Conservation (phyloP, 306 rosid species). For the Purshia tridentata region DNA sequence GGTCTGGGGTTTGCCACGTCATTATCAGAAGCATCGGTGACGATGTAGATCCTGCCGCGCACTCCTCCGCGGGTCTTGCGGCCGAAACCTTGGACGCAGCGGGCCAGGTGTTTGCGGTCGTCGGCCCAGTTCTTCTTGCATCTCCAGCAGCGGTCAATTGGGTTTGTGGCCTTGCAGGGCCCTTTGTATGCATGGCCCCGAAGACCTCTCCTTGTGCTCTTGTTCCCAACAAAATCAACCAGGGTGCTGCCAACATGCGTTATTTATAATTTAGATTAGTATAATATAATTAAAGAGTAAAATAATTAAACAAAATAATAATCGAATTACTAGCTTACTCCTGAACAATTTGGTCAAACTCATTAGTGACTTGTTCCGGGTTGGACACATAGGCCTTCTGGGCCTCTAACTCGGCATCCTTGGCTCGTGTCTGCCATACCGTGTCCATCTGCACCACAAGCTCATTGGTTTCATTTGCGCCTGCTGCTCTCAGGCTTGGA, state of each 20-base stretch:
- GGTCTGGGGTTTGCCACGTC: conserved; percentile 43
- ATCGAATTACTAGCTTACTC: conserved; percentile 28
- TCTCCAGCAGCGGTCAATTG: conserved; percentile 90
- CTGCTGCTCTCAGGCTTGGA: conserved; percentile 48
- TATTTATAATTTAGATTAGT: too few relatives aligned
- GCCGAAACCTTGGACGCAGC: conserved; percentile 71
- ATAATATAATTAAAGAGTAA: not conserved
- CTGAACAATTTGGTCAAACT: conserved; percentile 41
- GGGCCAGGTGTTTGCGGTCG: conserved; percentile 48
- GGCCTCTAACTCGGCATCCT: conserved; percentile 39
- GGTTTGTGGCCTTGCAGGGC: conserved; percentile 62
- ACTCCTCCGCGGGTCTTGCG: conserved; percentile 58
- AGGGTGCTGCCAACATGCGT: too few relatives aligned
- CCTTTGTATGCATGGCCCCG: not conserved
- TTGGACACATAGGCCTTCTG: conserved; percentile 45
- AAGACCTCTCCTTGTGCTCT: conserved; percentile 55
- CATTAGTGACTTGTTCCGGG: conserved; percentile 44
- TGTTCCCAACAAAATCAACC: not conserved
- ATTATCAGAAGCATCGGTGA: conserved; percentile 58
- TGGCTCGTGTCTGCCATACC: conserved; percentile 26
- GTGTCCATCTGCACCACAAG: conserved; percentile 41
- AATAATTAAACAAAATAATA: not conserved
- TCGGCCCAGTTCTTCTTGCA: conserved; percentile 57
- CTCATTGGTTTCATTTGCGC: not conserved
- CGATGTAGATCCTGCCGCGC: conserved; percentile 42